Conservation (phyloP, 2,329 filamentous ascomycete genomes). For the Penicillium crustosum region DNA sequence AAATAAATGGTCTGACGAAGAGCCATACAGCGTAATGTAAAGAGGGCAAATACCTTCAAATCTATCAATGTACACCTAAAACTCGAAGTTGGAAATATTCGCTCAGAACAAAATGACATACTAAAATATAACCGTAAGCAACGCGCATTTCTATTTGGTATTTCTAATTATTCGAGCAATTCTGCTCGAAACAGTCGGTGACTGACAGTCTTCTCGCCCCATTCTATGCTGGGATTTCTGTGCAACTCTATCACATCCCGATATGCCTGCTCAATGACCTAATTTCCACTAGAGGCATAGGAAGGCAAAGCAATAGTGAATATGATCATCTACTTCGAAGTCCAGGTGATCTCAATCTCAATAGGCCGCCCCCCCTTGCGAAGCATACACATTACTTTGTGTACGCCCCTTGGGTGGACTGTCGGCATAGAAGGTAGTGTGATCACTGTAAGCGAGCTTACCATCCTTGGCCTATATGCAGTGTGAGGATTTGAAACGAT, state of each 20-base stretch:
- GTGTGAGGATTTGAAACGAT: background rate
- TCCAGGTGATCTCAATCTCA: constrained; percentile 38
- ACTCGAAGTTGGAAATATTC: background rate
- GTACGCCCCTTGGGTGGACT: constrained; percentile 37
- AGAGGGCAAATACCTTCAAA: background rate
- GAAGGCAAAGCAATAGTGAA: background rate
- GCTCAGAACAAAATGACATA: background rate
- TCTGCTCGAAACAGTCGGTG: background rate
- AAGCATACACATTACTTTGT: constrained; percentile 37
- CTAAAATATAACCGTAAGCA: background rate
- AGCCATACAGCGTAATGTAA: too few relatives aligned
- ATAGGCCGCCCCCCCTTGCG: constrained; percentile 34
- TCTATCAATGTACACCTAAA: too few relatives aligned
- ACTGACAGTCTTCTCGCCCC: background rate
- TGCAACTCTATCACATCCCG: background rate
- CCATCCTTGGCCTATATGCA: constrained; percentile 31
- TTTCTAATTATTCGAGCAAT: background rate
- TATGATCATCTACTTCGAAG: constrained; percentile 8
- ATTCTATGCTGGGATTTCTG: background rate
- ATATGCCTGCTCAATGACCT: background rate
- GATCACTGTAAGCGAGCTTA: constrained; percentile 35
- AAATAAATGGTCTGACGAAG: background rate
- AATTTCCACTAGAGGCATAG: background rate
- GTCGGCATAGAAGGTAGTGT: constrained; percentile 41
- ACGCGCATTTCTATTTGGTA: background rate